Base-by-base conservation (phyloP, 352 stramenopile genomes). In the Chrysophaeum taylorii region DNA sequence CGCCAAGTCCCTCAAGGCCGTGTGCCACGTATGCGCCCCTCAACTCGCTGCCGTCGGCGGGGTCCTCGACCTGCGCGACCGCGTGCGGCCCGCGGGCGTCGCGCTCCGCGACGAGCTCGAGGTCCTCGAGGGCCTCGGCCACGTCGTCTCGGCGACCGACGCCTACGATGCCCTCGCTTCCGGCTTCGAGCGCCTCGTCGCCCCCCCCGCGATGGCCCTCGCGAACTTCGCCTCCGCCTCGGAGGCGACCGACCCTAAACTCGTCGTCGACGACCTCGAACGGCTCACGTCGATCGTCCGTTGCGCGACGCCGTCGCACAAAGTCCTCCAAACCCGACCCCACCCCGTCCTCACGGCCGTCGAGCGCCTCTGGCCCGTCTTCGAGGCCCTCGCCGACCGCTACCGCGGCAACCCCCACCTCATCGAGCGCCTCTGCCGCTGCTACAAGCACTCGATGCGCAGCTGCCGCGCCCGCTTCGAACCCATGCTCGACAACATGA, bases 371-470 rank as follows among this genome's bases (percentile, higher is more conserved):
- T 89, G 83, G 83, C 73, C 76, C 1, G 75, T 85, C 42, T 74
- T 89, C 23, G 80, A 86, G 60, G 66, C 68, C 23, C 60, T 82
- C 0, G 75, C 73, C 38, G 69, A 76, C 57, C 76, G 76, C 53
- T 79, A 81, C 72, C 64, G 73, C 76, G 2, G 25, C 15, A 37
- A 25, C 25, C 48, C 25, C 5, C 5, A 33, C 16, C 71, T 84
- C 42, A 76, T 79, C 25, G 83, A 89, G 70, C 85, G 87, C 66
- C 71, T 89, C 31, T 89, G 82, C 63, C 78, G 83, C n/a, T 75
- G 86, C 42, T 81, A 87, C 75, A 89, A 89, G 72, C 82, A 89
- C 72, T 64, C 82, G 0, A 67, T 89, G 25, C 45, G 83, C 64
- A 73, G 75, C 45, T 84, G 78, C 70, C 80, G 82, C 33, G 31